phyloP scores from a whole-genome alignment of 2,329 filamentous ascomycete genomes.

The Sarocladium strictum region DNA sequence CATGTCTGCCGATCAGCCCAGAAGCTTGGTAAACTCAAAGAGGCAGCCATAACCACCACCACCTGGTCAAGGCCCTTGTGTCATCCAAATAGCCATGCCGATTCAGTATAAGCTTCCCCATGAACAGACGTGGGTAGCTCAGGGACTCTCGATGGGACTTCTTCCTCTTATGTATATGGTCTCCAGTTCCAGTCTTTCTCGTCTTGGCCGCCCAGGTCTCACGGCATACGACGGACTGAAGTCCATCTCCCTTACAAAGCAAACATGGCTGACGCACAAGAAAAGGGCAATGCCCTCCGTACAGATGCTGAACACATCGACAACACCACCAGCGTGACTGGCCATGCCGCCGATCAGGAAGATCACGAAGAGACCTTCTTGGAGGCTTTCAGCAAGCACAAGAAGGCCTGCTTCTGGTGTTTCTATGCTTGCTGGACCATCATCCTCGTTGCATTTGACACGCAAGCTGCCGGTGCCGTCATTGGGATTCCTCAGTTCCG shows the following conservation, averaged over 20 bases:
- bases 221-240: too few species aligned
- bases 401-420: slow-evolving; percentile 26
- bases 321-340: slow-evolving; percentile 3
- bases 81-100: background rate
- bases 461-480: slow-evolving; percentile 33
- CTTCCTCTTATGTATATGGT: too few species aligned
- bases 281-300: background rate
- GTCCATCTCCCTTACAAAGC: background rate
- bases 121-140: background rate
- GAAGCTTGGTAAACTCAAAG: background rate
- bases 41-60: background rate
- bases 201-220: too few species aligned
- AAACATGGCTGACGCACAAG: background rate
- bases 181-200: too few species aligned
- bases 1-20: background rate
- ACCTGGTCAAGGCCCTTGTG: background rate
- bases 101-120: background rate
- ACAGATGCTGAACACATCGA: background rate
- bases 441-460: slow-evolving; percentile 33
- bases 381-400: slow-evolving; percentile 19
- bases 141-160: too few species aligned
- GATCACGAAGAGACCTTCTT: slow-evolving; percentile 18
- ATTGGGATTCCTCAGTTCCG: slow-evolving; percentile 38
- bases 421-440: slow-evolving; percentile 33
- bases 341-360: slow-evolving; percentile 19